phyloP scores from a whole-genome alignment of 768 basidiomycete genomes.

The Arthromyces matolae region DNA sequence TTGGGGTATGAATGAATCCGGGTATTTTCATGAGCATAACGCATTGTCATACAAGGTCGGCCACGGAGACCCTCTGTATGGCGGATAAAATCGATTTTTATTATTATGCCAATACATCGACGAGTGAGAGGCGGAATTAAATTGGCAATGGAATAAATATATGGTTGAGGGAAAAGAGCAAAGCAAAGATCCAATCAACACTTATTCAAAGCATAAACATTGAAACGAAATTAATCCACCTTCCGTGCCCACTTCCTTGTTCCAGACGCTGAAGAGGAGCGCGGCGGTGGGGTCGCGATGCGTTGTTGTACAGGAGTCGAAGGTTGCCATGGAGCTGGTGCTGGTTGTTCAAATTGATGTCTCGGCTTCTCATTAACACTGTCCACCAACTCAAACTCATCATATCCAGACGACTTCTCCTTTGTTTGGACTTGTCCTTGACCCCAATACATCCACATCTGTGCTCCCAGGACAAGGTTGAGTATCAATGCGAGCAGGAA shows the following conservation, averaged over 20 bases:
- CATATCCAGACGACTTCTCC: slow-evolving; percentile 8
- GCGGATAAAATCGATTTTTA: not conserved
- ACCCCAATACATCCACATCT: slow-evolving; percentile 86
- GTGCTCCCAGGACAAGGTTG: slow-evolving; percentile 79
- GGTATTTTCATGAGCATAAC: not conserved
- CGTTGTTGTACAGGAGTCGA: slow-evolving; percentile 34
- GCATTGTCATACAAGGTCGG: slow-evolving; percentile 11
- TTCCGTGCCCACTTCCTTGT: slow-evolving; percentile 73
- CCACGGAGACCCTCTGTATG: slow-evolving; percentile 9
- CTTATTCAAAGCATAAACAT: slow-evolving; percentile 9
- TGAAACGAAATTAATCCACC: slow-evolving; percentile 48
- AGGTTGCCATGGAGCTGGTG: slow-evolving; percentile 20
- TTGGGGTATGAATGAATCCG: not conserved
- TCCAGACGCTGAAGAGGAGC: slow-evolving; percentile 41
- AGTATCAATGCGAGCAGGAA: slow-evolving; percentile 80
- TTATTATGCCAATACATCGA: not conserved
- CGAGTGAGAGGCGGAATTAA: not conserved
- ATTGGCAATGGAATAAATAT: slow-evolving; percentile 8
- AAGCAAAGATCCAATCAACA: slow-evolving; percentile 15
- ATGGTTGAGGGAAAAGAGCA: slow-evolving; percentile 11
- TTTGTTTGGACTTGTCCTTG: slow-evolving; percentile 31
- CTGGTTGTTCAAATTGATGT: slow-evolving; percentile 13
- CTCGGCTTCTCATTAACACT: slow-evolving; percentile 13
- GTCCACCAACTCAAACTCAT: slow-evolving; percentile 14
- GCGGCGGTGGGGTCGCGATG: slow-evolving; percentile 39